Evolutionary conservation across 2,329 filamentous ascomycete genomes (phyloP).

Genomic region (Aciculosporium take): DNA sequence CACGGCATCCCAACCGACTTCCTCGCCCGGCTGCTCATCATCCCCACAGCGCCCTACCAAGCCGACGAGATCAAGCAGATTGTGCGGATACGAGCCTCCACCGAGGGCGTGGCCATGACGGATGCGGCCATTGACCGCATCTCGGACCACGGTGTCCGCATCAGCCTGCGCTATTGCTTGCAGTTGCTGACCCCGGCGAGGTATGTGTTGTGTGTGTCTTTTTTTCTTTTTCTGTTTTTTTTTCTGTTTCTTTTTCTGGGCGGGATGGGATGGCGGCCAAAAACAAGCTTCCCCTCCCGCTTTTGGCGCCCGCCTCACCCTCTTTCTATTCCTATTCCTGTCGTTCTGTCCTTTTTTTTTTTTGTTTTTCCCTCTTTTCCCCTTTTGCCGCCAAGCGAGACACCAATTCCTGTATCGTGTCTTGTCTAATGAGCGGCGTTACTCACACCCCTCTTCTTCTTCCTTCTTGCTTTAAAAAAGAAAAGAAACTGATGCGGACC

Average conservation of each 20-base stretch:
- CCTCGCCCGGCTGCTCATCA: slow-evolving; percentile 82
- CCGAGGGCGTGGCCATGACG: slow-evolving; percentile 64
- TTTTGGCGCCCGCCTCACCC: too few species aligned
- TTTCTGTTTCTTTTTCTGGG: too few species aligned
- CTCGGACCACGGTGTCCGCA: slow-evolving; percentile 70
- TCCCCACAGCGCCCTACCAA: slow-evolving; percentile 83
- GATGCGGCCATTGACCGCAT: slow-evolving; percentile 80
- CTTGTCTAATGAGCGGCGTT: slow-evolving; percentile 1
- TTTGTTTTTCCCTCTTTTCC: neutral
- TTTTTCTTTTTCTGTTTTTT: too few species aligned
- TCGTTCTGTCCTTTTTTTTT: neutral
- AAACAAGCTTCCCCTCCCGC: neutral
- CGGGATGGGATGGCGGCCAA: neutral
- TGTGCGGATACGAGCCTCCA: slow-evolving; percentile 68
- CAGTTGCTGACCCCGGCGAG: slow-evolving; percentile 80
- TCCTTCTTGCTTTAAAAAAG: too few species aligned
- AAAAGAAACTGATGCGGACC: neutral
- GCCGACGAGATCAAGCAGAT: slow-evolving; percentile 86
- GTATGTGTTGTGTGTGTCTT: slow-evolving; percentile 29
- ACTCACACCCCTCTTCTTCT: too few species aligned
- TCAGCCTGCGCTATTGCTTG: slow-evolving; percentile 83
- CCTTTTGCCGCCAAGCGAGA: too few species aligned
- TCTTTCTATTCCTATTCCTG: too few species aligned
- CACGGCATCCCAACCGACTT: slow-evolving; percentile 94
- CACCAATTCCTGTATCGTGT: neutral